phyloP scores from a whole-genome alignment of 345 rosid species.

The Barbarea vulgaris region DNA sequence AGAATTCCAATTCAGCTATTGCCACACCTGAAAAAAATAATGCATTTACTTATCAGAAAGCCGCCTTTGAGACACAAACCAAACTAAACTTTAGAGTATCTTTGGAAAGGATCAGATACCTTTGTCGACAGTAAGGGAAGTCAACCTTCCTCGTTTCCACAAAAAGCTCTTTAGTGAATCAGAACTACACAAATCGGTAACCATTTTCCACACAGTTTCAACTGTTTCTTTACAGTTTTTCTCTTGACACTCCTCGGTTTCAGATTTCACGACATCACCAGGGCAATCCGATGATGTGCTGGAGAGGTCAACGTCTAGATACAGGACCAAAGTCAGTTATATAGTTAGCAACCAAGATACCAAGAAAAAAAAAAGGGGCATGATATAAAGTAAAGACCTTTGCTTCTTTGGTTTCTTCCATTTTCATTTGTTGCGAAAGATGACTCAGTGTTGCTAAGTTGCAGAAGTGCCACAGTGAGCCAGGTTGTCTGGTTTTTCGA shows the following conservation, averaged over 20 bases:
- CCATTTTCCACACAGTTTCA: constrained; percentile 74
- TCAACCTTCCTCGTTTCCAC: constrained; percentile 71
- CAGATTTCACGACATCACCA: constrained; percentile 47
- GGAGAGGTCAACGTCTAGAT: constrained; percentile 39
- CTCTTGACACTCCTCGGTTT: constrained; percentile 42
- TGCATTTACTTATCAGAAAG: neutral
- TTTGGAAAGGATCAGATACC: constrained; percentile 45
- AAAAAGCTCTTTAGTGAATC: constrained; percentile 75
- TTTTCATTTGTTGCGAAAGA: constrained; percentile 47
- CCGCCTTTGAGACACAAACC: neutral
- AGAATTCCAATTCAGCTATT: constrained; percentile 75
- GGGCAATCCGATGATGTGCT: constrained; percentile 58
- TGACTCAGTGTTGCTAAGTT: constrained; percentile 67
- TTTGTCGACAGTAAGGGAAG: constrained; percentile 67
- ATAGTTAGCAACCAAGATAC: constrained; percentile 13
- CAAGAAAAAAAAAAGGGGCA: neutral
- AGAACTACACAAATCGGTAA: constrained; percentile 64
- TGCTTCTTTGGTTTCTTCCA: constrained; percentile 52
- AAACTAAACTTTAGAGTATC: neutral
- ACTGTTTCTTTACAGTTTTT: constrained; percentile 49
- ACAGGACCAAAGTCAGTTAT: constrained; percentile 21
- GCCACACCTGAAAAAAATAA: constrained; percentile 58
- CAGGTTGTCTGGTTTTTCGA: constrained; percentile 93
- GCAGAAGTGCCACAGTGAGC: constrained; percentile 95
- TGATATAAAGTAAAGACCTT: constrained; percentile 39